A percentile compares a stretch with the other conserved stretches of the same genome.
Evolutionary conservation across 2,329 filamentous ascomycete species (phyloP).

Genomic region (Talaromyces sp.): DNA sequence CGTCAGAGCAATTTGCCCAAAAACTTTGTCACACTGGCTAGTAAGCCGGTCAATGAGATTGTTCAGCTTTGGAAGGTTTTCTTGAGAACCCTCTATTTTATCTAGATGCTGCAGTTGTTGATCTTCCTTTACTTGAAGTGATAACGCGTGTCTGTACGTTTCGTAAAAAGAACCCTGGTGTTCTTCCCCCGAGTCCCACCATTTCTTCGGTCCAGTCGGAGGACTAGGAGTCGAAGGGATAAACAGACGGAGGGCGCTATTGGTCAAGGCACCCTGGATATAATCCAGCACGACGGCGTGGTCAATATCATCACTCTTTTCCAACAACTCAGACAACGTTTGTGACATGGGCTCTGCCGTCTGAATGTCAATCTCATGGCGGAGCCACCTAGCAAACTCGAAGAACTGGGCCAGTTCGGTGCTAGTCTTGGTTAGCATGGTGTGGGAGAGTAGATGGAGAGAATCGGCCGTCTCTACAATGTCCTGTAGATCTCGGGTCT

Average conservation of each 20-base stretch:
- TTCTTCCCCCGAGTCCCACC: constrained; percentile 34
- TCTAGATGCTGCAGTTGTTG: constrained; percentile 35
- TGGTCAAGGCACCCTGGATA: constrained; percentile 65
- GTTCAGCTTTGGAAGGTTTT: constrained; percentile 57
- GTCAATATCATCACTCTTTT: constrained; percentile 73
- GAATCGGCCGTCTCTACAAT: constrained; percentile 66
- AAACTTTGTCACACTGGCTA: constrained; percentile 56
- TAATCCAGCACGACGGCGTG: constrained; percentile 70
- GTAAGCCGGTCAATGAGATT: constrained; percentile 59
- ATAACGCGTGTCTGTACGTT: constrained; percentile 49
- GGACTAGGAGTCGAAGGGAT: constrained; percentile 34
- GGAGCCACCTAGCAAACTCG: constrained; percentile 78
- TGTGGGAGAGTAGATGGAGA: constrained; percentile 70
- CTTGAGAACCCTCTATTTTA: constrained; percentile 45
- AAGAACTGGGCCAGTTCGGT: constrained; percentile 74
- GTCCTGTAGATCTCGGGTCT: constrained; percentile 56
- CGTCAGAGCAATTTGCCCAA: constrained; percentile 64
- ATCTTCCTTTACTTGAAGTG: constrained; percentile 35
- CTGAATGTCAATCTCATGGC: constrained; percentile 74
- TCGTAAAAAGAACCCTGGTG: constrained; percentile 37
- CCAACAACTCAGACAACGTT: constrained; percentile 65
- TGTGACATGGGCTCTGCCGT: constrained; percentile 58
- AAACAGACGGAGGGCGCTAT: constrained; percentile 62
- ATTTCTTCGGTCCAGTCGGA: constrained; percentile 30
- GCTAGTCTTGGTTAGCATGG: constrained; percentile 64